A percentile compares a stretch with the other conserved stretches of the same genome.
phyloP scores from a whole-genome alignment of 345 rosid genomes.

The Pistacia integerrima region DNA sequence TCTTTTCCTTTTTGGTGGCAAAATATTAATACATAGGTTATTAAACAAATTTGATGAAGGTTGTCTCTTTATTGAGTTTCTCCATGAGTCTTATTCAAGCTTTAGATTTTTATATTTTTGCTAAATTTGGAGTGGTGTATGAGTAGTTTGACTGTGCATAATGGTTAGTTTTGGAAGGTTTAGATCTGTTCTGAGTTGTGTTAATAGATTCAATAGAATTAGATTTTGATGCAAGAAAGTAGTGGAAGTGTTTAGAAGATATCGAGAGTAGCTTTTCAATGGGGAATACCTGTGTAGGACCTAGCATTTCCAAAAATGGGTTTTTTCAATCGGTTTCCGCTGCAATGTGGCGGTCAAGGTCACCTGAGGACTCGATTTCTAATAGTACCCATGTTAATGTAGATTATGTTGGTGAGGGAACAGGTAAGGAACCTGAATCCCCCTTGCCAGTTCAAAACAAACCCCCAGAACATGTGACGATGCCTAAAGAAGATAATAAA shows the following conservation, averaged over 20 bases:
- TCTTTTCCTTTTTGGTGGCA: constrained; percentile 1
- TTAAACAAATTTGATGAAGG: constrained; percentile 7
- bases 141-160: constrained; percentile 22
- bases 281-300: constrained; percentile 92
- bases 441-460: constrained; percentile 62
- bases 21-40: too few relatives aligned
- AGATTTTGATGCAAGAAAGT: constrained; percentile 43
- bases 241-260: constrained; percentile 24
- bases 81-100: neutral
- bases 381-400: constrained; percentile 30
- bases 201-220: constrained; percentile 16
- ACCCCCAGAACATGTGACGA: constrained; percentile 73
- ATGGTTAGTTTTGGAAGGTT: constrained; percentile 24
- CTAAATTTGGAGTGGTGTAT: neutral
- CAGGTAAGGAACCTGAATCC: constrained; percentile 42
- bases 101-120: constrained; percentile 3
- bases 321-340: constrained; percentile 79
- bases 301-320: constrained; percentile 64
- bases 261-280: constrained; percentile 33
- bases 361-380: constrained; percentile 55
- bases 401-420: constrained; percentile 35
- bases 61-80: neutral
- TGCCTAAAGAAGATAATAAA: constrained; percentile 36
- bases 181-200: constrained; percentile 28
- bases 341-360: constrained; percentile 71